These are phyloP conservation scores for Fusarium globosum DNA, from an alignment of 2,329 filamentous ascomycete species.

Conservation along the genomic window DNA sequence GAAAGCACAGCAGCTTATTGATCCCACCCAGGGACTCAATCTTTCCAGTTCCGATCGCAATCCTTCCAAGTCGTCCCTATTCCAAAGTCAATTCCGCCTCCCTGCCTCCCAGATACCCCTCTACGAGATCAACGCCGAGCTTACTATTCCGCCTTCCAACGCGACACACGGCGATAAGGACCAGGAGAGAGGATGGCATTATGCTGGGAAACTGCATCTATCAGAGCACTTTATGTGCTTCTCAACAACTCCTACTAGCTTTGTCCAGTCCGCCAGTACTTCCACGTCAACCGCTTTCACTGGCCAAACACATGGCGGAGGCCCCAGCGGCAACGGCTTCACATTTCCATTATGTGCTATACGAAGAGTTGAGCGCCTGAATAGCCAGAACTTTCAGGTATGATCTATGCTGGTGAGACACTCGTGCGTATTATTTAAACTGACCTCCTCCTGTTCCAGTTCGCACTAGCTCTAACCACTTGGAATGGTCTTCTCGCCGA, in stretches of 20 bases:
- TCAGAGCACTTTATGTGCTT: conserved; percentile 97
- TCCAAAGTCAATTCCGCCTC: conserved; percentile 96
- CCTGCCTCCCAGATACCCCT: conserved; percentile 92
- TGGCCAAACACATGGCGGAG: conserved; percentile 91
- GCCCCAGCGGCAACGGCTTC: conserved; percentile 94
- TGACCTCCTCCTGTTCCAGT: conserved; percentile 58
- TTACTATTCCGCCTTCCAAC: conserved; percentile 83
- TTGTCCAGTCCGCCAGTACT: conserved; percentile 81
- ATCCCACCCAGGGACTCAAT: conserved; percentile 82
- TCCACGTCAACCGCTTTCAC: conserved; percentile 86
- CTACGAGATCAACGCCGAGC: conserved; percentile 95
- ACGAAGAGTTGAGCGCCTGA: conserved; percentile 88
- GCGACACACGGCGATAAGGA: conserved; percentile 77
- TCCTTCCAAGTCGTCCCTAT: conserved; percentile 91
- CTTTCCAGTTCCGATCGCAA: conserved; percentile 80
- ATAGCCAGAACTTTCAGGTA: conserved; percentile 87
- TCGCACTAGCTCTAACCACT: conserved; percentile 92
- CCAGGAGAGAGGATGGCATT: conserved; percentile 82
- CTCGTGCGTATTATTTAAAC: neutral
- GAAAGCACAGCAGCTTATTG: conserved; percentile 95
- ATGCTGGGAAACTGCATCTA: conserved; percentile 91
- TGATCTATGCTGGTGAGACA: neutral
- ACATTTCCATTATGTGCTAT: conserved; percentile 93
- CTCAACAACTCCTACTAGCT: conserved; percentile 91
- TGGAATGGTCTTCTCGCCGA: conserved; percentile 82